Evolutionary conservation across 495 filamentous ascomycete genomes (phyloP).

Genomic region (Lasiosphaeria miniovina): DNA sequence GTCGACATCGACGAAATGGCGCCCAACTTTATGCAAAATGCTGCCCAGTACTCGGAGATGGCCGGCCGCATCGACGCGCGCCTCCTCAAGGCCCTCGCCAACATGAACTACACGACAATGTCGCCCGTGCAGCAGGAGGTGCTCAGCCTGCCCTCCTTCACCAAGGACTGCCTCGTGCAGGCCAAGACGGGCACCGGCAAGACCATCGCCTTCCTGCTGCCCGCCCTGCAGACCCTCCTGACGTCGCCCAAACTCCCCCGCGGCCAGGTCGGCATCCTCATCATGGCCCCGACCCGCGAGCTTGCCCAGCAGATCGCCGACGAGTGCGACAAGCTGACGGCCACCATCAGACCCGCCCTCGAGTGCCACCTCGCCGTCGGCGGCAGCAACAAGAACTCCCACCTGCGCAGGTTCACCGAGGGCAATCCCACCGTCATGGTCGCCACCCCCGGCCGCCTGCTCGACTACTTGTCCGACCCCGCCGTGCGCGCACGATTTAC

Average conservation of each 20-base stretch:
- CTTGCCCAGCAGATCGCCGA: constrained; percentile 88
- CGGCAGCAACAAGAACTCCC: constrained; percentile 88
- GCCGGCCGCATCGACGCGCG: constrained; percentile 37
- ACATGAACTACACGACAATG: constrained; percentile 72
- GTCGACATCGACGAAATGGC: neutral
- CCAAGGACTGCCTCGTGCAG: constrained; percentile 70
- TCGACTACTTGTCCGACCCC: constrained; percentile 81
- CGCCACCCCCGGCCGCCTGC: constrained; percentile 85
- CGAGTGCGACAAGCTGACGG: constrained; percentile 65
- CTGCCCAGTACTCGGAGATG: constrained; percentile 13
- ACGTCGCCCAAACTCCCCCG: constrained; percentile 46
- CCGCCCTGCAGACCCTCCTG: constrained; percentile 61
- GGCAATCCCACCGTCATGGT: constrained; percentile 77
- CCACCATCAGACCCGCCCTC: constrained; percentile 61
- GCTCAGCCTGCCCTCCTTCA: constrained; percentile 63
- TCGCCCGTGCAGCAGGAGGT: constrained; percentile 78
- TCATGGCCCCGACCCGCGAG: constrained; percentile 88
- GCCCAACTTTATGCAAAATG: neutral
- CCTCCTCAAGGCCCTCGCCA: constrained; percentile 61
- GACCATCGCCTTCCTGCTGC: constrained; percentile 87
- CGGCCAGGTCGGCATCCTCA: constrained; percentile 57
- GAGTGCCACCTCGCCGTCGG: constrained; percentile 96
- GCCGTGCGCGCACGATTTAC: constrained; percentile 73
- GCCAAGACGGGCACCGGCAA: constrained; percentile 92
- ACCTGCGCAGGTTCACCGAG: constrained; percentile 64